Base-by-base conservation (phyloP, 2,329 filamentous ascomycete genomes). In the Xylariaceae sp. region DNA sequence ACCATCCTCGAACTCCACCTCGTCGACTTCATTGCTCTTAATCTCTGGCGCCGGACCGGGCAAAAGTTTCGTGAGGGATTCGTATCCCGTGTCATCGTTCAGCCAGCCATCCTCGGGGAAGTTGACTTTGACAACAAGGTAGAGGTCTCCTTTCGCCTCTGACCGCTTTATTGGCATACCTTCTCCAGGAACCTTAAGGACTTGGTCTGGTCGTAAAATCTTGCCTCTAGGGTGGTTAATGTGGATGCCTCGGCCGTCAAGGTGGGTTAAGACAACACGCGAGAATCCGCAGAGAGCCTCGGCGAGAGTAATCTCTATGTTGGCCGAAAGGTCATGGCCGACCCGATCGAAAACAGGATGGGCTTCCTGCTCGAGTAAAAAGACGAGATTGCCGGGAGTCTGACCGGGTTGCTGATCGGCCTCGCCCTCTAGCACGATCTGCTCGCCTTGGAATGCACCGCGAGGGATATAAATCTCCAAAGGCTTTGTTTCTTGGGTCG, bases 401-500 rank as follows among this genome's bases (percentile, higher is more conserved):
- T 93, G 89, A 69, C 92, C 90, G 0, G 93, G 93, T 49, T 88
- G 79, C 75, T 99, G 93, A 71, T 99, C 94, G 37, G 93, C 94
- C 75, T 99, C 94, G 61, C 93, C 93, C 72, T 95, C 88, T 3
- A 99, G 80, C 8, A 92, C 84, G 69, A 99, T 97, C 66, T 86
- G 86, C 71, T 99, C 93, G 65, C 92, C 92, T 73, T 96, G 87
- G 79, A 84, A 84, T 45, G 89, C 88, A 51, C 93, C 93, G 55
- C 89, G 86, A 8, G 93, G 92, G 61, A 99, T 96, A 77, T 97
- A 97, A 55, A 99, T 88, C 77, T 99, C 94, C 62, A 99, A 80
- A 2, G 93, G 89, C 78, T 97, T 99, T 76, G 90, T 94, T 76
- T 94, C 89, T 69, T 92, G 88, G 50, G 86, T 85, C 11, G 90